These are phyloP conservation scores for Polysphondylium violaceum DNA, from an alignment of 78 protist genomes.

Conservation along the genomic window DNA sequence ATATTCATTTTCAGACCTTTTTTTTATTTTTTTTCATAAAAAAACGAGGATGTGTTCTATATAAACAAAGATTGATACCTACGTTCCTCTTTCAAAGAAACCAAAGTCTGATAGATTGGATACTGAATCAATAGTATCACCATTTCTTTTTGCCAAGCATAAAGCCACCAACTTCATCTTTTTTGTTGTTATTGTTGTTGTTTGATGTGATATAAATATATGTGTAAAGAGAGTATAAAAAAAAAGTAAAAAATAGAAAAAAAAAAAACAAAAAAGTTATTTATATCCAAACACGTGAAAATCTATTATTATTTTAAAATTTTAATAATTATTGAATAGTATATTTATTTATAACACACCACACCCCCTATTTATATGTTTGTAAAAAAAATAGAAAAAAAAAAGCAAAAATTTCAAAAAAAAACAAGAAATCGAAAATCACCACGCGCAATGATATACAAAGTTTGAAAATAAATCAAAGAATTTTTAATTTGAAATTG, in stretches of 20 bases:
- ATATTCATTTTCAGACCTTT: background rate
- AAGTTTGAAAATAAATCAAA: background rate
- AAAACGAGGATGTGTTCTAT: background rate
- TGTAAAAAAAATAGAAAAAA: no score
- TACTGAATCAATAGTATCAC: slow-evolving; percentile 23
- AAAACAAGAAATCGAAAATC: background rate
- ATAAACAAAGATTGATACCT: background rate
- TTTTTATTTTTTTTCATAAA: background rate
- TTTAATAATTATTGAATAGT: no score
- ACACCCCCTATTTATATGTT: no score
- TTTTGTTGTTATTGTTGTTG: background rate
- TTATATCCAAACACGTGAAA: background rate
- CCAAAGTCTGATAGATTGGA: slow-evolving; percentile 37
- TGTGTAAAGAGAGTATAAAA: no score
- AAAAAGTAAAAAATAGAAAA: no score
- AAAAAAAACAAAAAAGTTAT: no score
- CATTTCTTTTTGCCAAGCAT: slow-evolving; percentile 52
- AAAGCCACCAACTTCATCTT: slow-evolving; percentile 56
- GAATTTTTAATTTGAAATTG: background rate
- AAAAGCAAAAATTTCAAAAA: no score
- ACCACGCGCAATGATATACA: background rate
- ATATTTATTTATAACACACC: no score
- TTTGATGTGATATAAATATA: no score
- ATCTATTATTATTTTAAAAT: no score
- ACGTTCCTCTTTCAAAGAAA: slow-evolving; percentile 67